These are phyloP conservation scores for Colletotrichum costaricense DNA, from an alignment of 2,329 filamentous ascomycete genomes.

Conservation along the genomic window DNA sequence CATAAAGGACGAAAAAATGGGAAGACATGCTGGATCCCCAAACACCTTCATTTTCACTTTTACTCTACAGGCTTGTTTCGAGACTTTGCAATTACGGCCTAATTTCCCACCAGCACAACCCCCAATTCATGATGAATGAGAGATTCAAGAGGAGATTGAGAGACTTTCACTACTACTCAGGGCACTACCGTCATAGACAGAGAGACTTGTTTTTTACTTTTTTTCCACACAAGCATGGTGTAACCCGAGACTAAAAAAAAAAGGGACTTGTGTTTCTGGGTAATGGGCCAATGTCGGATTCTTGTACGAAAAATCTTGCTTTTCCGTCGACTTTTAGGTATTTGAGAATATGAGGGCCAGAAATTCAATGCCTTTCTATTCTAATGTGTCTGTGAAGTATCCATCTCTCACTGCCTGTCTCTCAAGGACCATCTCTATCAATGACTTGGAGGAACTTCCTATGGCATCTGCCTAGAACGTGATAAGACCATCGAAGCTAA, in stretches of 20 bases:
- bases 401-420: too few species aligned
- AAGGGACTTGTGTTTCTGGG: slow-evolving; percentile 30
- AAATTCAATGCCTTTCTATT: background rate
- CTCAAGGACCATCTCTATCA: background rate
- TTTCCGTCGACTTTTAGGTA: slow-evolving; percentile 7
- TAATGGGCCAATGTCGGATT: slow-evolving; percentile 31
- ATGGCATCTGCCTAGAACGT: too few species aligned
- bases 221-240: slow-evolving; percentile 35
- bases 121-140: slow-evolving; percentile 32
- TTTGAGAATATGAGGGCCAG: slow-evolving; percentile 22
- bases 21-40: slow-evolving; percentile 27
- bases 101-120: background rate
- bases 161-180: slow-evolving; percentile 36
- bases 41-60: slow-evolving; percentile 28
- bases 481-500: too few species aligned
- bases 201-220: slow-evolving; percentile 31
- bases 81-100: slow-evolving; percentile 39
- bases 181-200: slow-evolving; percentile 37
- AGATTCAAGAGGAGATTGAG: slow-evolving; percentile 36
- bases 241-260: slow-evolving; percentile 35
- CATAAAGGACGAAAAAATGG: slow-evolving; percentile 14
- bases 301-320: slow-evolving; percentile 35
- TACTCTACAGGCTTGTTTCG: slow-evolving; percentile 39
- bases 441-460: background rate
- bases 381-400: background rate